Conservation (phyloP, 208 protist genomes). For the Borovskyia barvae region DNA sequence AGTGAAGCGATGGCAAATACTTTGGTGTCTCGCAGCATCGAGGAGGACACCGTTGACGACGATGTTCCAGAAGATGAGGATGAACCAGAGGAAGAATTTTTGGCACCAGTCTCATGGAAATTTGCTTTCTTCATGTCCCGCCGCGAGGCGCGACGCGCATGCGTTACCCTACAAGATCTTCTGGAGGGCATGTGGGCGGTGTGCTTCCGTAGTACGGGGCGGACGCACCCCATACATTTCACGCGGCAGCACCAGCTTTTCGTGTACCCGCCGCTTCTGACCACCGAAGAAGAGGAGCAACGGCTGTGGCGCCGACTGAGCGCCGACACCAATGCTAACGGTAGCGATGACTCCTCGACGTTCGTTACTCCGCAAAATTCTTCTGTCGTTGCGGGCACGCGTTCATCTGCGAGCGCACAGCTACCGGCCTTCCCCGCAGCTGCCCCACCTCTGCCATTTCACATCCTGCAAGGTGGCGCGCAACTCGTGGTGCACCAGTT, state of each 20-base stretch:
- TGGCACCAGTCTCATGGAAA: slow-evolving; percentile 82
- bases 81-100: slow-evolving; percentile 27
- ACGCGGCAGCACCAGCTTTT: slow-evolving; percentile 29
- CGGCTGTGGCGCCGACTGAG: not conserved
- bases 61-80: slow-evolving; percentile 8
- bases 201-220: slow-evolving; percentile 56
- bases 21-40: no score
- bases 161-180: slow-evolving; percentile 58
- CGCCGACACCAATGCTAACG: not conserved
- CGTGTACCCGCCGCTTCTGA: slow-evolving; percentile 31
- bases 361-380: no score
- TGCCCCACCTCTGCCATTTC: slow-evolving; percentile 35
- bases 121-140: slow-evolving; percentile 86
- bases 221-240: slow-evolving; percentile 53
- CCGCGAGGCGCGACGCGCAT: slow-evolving; percentile 43
- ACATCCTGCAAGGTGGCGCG: slow-evolving; percentile 64
- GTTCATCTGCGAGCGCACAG: not conserved
- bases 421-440: slow-evolving; percentile 1
- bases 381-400: not conserved
- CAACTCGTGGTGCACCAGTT: slow-evolving; percentile 66
- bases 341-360: no score
- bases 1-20: no score
- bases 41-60: slow-evolving; percentile 14
- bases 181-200: slow-evolving; percentile 57
- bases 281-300: slow-evolving; percentile 14